These are phyloP conservation scores for Paxillus involutus DNA, from an alignment of 768 basidiomycete species.

Conservation along the genomic window DNA sequence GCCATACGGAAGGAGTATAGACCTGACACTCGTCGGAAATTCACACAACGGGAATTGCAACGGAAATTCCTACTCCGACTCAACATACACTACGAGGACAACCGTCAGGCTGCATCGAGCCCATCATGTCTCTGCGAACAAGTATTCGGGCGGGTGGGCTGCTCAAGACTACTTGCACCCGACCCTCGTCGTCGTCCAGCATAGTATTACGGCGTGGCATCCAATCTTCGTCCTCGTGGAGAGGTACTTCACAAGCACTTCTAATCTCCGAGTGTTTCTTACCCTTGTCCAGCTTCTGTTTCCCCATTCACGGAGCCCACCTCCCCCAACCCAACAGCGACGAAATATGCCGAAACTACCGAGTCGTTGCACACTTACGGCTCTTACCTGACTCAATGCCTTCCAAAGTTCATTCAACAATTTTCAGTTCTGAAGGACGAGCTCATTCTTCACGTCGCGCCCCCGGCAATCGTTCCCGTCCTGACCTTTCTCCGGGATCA, in stretches of 20 bases:
- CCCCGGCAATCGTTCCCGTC: conserved; percentile 78
- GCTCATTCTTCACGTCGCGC: conserved; percentile 83
- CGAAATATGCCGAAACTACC: conserved; percentile 69
- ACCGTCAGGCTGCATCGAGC: not conserved
- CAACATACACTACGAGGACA: not conserved
- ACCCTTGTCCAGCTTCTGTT: conserved; percentile 47
- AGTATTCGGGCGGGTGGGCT: conserved; percentile 44
- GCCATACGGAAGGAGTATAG: conserved; percentile 28
- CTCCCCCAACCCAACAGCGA: conserved; percentile 81
- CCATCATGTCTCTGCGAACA: conserved; percentile 45
- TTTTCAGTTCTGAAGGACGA: conserved; percentile 98
- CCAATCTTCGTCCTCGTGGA: conserved; percentile 45
- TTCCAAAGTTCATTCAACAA: conserved; percentile 97
- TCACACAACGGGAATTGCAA: not conserved
- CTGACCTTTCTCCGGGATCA: conserved; percentile 95
- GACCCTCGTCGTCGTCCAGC: conserved; percentile 28
- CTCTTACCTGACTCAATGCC: conserved; percentile 88
- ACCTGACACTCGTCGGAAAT: not conserved
- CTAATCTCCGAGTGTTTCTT: conserved; percentile 1
- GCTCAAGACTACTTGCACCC: conserved; percentile 41
- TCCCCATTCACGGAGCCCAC: conserved; percentile 89
- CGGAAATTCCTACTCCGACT: conserved; percentile 30
- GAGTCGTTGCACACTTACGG: conserved; percentile 88
- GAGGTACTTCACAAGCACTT: conserved; percentile 38
- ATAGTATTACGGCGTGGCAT: conserved; percentile 38